Evolutionary conservation across 1,284 basidiomycete genomes (phyloP).

Genomic region (Hemileia vastatrix): DNA sequence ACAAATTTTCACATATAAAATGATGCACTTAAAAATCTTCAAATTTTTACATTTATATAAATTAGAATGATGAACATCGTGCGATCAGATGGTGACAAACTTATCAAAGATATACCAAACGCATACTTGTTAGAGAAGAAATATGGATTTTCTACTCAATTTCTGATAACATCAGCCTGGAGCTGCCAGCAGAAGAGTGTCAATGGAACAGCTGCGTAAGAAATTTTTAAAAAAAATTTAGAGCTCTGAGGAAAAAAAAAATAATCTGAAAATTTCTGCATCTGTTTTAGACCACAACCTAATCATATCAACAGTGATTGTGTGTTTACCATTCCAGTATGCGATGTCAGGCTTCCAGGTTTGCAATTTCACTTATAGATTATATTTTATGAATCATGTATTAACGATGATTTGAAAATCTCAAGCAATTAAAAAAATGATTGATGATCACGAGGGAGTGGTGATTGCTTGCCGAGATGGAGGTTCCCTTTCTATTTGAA

Average conservation of each 20-base stretch:
- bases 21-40: too few relatives aligned
- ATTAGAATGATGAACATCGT: slow-evolving; percentile 23
- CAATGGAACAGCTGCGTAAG: background rate
- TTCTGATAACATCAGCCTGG: slow-evolving; percentile 12
- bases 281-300: background rate
- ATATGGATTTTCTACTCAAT: slow-evolving; percentile 16
- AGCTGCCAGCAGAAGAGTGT: slow-evolving; percentile 17
- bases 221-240: background rate
- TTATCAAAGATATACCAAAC: slow-evolving; percentile 11
- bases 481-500: slow-evolving; percentile 1
- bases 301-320: slow-evolving; percentile 19
- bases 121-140: slow-evolving; percentile 1
- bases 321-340: slow-evolving; percentile 16
- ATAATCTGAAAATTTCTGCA: too few relatives aligned
- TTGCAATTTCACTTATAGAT: background rate
- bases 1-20: too few relatives aligned
- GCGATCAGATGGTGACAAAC: slow-evolving; percentile 12
- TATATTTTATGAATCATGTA: background rate
- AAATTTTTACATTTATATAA: too few relatives aligned
- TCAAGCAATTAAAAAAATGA: slow-evolving; percentile 14
- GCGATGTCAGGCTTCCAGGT: slow-evolving; percentile 18
- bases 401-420: too few relatives aligned
- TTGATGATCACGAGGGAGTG: slow-evolving; percentile 8
- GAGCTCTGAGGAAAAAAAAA: background rate
- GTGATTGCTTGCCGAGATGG: slow-evolving; percentile 21